phyloP scores from a whole-genome alignment of 495 filamentous ascomycete species.

The Hypoxylon fuscum region DNA sequence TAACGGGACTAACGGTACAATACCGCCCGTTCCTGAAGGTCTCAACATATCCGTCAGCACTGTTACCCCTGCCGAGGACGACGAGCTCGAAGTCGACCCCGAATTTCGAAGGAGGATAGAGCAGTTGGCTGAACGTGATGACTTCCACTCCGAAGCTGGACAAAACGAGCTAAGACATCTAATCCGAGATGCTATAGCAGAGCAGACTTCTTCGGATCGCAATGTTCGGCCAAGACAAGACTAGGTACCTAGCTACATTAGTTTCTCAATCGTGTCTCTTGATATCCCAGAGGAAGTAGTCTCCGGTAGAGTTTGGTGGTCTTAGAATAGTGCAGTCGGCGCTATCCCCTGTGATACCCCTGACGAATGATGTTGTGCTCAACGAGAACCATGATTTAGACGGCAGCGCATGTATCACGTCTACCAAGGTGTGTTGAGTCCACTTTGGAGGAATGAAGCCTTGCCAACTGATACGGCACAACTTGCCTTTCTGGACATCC shows the following conservation, averaged over 20 bases:
- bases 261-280: constrained; percentile 53
- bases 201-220: constrained; percentile 63
- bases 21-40: constrained; percentile 70
- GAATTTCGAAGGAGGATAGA: constrained; percentile 80
- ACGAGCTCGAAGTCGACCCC: constrained; percentile 67
- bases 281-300: constrained; percentile 66
- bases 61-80: constrained; percentile 67
- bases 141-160: constrained; percentile 75
- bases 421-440: constrained; percentile 51
- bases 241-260: no score
- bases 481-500: constrained; percentile 29
- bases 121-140: constrained; percentile 73
- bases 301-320: constrained; percentile 52
- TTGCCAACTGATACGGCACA: constrained; percentile 63
- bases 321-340: constrained; percentile 59
- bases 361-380: constrained; percentile 56
- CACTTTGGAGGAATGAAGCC: constrained; percentile 61
- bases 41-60: constrained; percentile 73
- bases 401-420: constrained; percentile 51
- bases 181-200: constrained; percentile 72
- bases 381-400: constrained; percentile 60
- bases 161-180: constrained; percentile 74
- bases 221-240: constrained; percentile 69
- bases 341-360: constrained; percentile 50
- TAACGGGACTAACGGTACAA: constrained; percentile 30